Conservation (phyloP, 75 land plant genomes). For the Picea glauca region DNA sequence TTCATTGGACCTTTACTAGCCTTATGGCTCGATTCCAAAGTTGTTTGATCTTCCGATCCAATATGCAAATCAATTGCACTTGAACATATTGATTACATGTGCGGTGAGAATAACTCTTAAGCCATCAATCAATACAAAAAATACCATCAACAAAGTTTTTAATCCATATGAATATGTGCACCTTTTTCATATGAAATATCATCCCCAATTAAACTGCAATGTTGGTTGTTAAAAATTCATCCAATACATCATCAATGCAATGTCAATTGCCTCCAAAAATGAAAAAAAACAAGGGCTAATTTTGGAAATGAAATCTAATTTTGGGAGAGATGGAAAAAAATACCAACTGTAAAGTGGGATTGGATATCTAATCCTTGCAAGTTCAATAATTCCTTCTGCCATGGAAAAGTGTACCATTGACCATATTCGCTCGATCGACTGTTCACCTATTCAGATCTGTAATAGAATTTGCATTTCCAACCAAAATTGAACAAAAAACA, state of each 20-base stretch:
- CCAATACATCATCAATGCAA: too few species aligned
- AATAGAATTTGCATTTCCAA: neutral
- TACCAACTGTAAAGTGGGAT: slow-evolving; percentile 77
- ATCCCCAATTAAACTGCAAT: too few species aligned
- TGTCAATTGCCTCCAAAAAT: too few species aligned
- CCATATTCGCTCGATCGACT: slow-evolving; percentile 24
- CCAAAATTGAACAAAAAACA: neutral
- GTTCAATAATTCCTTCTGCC: slow-evolving; percentile 83
- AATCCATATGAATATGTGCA: too few species aligned
- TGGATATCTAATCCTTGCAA: slow-evolving; percentile 68
- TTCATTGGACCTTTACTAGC: too few species aligned
- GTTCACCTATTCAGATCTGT: neutral
- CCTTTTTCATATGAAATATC: too few species aligned
- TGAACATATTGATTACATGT: neutral
- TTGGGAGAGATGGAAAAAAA: neutral
- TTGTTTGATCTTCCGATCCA: too few species aligned
- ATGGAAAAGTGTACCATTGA: slow-evolving; percentile 58
- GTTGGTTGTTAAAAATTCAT: too few species aligned
- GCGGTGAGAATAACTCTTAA: neutral
- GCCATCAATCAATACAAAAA: neutral
- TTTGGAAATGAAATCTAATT: neutral
- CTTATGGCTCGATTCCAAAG: too few species aligned
- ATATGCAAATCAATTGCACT: too few species aligned
- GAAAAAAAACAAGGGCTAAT: too few species aligned
- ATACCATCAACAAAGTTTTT: too few species aligned